Conservation (phyloP, 495 filamentous ascomycete species). For the Aspergillus panamensis region DNA sequence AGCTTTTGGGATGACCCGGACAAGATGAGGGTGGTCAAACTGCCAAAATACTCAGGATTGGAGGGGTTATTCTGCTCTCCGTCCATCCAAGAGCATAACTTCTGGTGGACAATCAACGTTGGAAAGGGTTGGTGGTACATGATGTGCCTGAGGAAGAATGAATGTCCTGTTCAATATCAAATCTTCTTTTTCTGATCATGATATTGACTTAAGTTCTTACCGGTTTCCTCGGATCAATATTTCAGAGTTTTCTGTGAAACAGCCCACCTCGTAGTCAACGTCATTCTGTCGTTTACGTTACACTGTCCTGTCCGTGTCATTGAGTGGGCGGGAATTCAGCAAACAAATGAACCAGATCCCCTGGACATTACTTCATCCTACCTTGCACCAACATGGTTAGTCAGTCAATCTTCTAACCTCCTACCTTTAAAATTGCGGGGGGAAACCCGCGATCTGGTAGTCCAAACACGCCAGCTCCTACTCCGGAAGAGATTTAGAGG, state of each 20-base stretch:
- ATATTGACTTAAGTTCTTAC: neutral
- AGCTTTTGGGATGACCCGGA: neutral
- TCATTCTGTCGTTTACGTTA: constrained; percentile 26
- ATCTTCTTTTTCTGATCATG: constrained; percentile 1
- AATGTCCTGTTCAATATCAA: no score
- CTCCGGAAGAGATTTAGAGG: neutral
- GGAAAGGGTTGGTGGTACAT: no score
- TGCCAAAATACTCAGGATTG: neutral
- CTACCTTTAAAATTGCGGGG: constrained; percentile 10
- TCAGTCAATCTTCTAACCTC: neutral
- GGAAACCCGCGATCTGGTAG: neutral
- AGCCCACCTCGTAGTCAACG: constrained; percentile 18
- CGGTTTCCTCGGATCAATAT: neutral
- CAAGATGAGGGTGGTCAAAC: neutral
- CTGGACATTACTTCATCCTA: constrained; percentile 1
- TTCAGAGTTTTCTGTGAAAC: constrained; percentile 10
- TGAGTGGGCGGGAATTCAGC: neutral
- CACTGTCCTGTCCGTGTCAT: constrained; percentile 4
- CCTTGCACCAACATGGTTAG: constrained; percentile 3
- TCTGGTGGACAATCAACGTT: neutral
- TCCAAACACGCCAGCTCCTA: neutral
- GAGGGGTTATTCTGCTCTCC: neutral
- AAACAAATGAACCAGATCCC: neutral
- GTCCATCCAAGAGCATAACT: constrained; percentile 4
- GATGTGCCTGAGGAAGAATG: no score